Evolutionary conservation across 164 flowering plant species (phyloP).

Genomic region (Pachysandra terminalis): DNA sequence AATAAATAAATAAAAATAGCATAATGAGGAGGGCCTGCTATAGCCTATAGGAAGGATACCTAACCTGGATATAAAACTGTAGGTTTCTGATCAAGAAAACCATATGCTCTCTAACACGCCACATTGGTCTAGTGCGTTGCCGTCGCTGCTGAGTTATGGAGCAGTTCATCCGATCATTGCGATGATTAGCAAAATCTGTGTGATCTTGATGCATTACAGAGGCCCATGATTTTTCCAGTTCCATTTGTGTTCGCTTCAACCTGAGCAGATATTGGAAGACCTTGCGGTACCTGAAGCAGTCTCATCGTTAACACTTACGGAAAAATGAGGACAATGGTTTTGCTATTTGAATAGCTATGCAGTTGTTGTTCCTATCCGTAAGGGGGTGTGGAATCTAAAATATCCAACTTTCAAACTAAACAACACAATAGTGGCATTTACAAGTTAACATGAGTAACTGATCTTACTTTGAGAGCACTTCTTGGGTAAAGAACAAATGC

Average conservation of each 20-base stretch:
- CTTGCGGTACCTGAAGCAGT: constrained; percentile 58
- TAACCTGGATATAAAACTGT: constrained; percentile 94
- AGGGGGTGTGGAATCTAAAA: not conserved
- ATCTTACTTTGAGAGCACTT: constrained; percentile 88
- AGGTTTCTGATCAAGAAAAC: constrained; percentile 92
- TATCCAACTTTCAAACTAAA: not conserved
- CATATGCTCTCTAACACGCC: constrained; percentile 98
- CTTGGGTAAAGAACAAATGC: constrained; percentile 88
- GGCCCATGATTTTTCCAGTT: constrained; percentile 99
- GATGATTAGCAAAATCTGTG: constrained; percentile 66
- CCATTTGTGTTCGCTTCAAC: constrained; percentile 94
- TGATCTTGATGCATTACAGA: constrained; percentile 96
- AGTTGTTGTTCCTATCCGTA: not conserved
- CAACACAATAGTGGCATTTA: not conserved
- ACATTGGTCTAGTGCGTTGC: constrained; percentile 75
- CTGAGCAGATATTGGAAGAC: constrained; percentile 88
- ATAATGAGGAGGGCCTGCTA: not conserved
- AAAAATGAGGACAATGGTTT: constrained; percentile 2
- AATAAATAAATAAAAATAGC: too few relatives aligned
- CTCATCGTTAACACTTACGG: constrained; percentile 6
- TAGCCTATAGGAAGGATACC: too few relatives aligned
- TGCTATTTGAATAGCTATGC: not conserved
- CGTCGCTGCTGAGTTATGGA: constrained; percentile 63
- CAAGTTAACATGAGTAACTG: not conserved
- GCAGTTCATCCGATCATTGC: constrained; percentile 43